Evolutionary conservation across 1,139 yeast genomes (phyloP).

Genomic region (Suhomyces bokatorum): DNA sequence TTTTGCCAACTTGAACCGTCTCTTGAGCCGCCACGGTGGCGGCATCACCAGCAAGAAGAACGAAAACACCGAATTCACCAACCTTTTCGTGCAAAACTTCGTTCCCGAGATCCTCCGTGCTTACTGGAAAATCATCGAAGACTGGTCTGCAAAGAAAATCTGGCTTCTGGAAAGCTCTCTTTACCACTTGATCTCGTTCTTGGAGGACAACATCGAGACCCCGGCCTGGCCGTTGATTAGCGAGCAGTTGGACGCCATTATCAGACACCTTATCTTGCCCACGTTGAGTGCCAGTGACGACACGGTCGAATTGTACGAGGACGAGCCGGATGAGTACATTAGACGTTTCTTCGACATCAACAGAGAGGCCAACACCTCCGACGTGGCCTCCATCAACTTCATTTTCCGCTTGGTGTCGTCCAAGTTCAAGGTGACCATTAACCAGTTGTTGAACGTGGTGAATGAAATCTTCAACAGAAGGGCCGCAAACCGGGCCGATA

Average conservation of each 20-base stretch:
- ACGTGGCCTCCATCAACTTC: slow-evolving; percentile 79
- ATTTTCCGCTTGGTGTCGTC: slow-evolving; percentile 51
- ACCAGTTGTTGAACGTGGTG: slow-evolving; percentile 45
- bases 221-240: slow-evolving; percentile 56
- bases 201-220: slow-evolving; percentile 59
- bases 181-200: slow-evolving; percentile 62
- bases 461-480: slow-evolving; percentile 52
- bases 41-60: slow-evolving; percentile 43
- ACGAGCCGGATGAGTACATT: slow-evolving; percentile 72
- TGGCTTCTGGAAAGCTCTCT: slow-evolving; percentile 64
- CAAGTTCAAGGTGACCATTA: slow-evolving; percentile 47
- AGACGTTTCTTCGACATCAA: slow-evolving; percentile 68
- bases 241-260: slow-evolving; percentile 57
- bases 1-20: slow-evolving; percentile 63
- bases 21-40: slow-evolving; percentile 58
- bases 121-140: slow-evolving; percentile 59
- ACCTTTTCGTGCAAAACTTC: slow-evolving; percentile 49
- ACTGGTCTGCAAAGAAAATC: slow-evolving; percentile 55
- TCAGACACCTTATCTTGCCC: slow-evolving; percentile 63
- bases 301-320: slow-evolving; percentile 63
- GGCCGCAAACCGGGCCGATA: slow-evolving; percentile 31
- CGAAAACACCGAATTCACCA: slow-evolving; percentile 41
- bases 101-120: slow-evolving; percentile 62
- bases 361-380: slow-evolving; percentile 74
- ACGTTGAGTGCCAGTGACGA: slow-evolving; percentile 57